phyloP scores from a whole-genome alignment of 192 early-diverging fungal genomes.

The Backusella luteola region DNA sequence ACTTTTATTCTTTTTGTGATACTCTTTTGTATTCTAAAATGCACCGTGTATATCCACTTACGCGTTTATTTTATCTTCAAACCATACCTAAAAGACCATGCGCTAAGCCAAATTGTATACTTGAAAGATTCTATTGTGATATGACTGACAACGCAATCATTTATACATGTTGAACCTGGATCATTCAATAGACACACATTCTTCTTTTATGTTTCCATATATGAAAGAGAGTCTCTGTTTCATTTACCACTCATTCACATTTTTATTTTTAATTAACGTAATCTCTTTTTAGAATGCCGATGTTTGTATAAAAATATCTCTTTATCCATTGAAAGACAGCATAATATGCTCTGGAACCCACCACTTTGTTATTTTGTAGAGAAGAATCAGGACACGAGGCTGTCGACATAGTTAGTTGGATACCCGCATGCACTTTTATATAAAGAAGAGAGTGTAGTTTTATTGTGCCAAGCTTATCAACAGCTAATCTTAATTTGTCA shows the following conservation, averaged over 20 bases:
- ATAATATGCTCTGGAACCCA: neutral
- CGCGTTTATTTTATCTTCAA: too few species aligned
- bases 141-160: slow-evolving; percentile 68
- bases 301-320: neutral
- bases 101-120: too few species aligned
- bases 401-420: too few species aligned
- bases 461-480: neutral
- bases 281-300: neutral
- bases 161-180: slow-evolving; percentile 55
- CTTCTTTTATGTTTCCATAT: slow-evolving; percentile 82
- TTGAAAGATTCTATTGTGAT: too few species aligned
- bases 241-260: too few species aligned
- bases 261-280: too few species aligned
- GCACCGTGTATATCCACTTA: too few species aligned
- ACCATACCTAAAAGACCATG: too few species aligned
- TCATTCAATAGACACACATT: slow-evolving; percentile 93
- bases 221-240: slow-evolving; percentile 16
- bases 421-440: too few species aligned
- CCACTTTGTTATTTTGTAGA: neutral
- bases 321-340: neutral
- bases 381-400: neutral
- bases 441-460: neutral
- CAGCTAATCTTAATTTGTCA: too few species aligned
- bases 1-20: too few species aligned
- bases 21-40: too few species aligned